A percentile compares a stretch with the other conserved stretches of the same genome.
Conservation (phyloP, 495 filamentous ascomycete species). For the Xylaria acuta region DNA sequence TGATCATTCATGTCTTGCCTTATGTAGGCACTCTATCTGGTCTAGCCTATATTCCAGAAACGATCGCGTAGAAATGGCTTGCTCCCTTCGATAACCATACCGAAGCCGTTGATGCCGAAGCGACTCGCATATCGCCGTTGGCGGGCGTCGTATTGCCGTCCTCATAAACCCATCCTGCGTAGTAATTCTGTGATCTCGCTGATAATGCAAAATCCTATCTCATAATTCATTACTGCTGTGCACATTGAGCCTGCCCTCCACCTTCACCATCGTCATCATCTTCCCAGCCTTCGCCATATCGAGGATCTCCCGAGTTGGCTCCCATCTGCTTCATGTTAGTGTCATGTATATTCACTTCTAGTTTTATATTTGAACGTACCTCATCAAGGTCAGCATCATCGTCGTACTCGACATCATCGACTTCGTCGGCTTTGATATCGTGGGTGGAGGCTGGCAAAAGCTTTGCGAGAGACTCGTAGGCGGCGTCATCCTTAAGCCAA, state of each 20-base stretch:
- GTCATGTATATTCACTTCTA: conserved; percentile 10
- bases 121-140: conserved; percentile 9
- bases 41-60: conserved; percentile 25
- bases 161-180: not conserved
- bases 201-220: conserved; percentile 30
- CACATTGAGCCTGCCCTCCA: conserved; percentile 71
- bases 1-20: conserved; percentile 22
- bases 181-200: conserved; percentile 27
- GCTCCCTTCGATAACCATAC: conserved; percentile 8
- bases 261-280: conserved; percentile 73
- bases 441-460: conserved; percentile 69
- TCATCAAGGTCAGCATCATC: conserved; percentile 80
- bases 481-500: conserved; percentile 74
- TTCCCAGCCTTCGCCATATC: conserved; percentile 77
- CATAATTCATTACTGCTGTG: conserved; percentile 72
- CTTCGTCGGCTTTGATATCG: conserved; percentile 68
- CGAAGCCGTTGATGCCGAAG: not conserved
- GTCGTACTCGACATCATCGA: conserved; percentile 88
- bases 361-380: conserved; percentile 53
- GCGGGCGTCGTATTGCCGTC: conserved; percentile 4
- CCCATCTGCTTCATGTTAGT: conserved; percentile 59
- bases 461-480: conserved; percentile 70
- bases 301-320: conserved; percentile 66
- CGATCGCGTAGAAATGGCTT: not conserved
- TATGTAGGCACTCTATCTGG: conserved; percentile 24